These are phyloP conservation scores for Erodium moschatum DNA, from an alignment of 441 rosid species.

Conservation along the genomic window DNA sequence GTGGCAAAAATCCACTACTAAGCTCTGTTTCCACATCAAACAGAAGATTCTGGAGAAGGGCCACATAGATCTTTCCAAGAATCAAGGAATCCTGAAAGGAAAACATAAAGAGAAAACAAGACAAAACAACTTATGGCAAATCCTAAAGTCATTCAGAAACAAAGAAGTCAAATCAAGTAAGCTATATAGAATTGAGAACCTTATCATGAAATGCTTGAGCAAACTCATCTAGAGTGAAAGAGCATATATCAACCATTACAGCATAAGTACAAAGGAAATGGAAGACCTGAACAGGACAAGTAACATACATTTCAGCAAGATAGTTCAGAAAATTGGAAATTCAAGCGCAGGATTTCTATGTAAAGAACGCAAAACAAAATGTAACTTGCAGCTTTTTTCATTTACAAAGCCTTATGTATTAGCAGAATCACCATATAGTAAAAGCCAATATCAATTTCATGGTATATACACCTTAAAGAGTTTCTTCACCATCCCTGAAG, in stretches of 20 bases:
- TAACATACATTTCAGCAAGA: conserved; percentile 22
- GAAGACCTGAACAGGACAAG: conserved; percentile 55
- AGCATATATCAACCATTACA: conserved; percentile 41
- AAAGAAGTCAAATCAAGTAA: conserved; percentile 9
- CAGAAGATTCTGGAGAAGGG: conserved; percentile 76
- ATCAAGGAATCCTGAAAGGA: conserved; percentile 66
- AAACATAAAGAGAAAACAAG: conserved; percentile 19
- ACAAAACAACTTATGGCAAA: conserved; percentile 5
- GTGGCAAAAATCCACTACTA: conserved; percentile 39
- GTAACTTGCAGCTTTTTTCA: conserved; percentile 4
- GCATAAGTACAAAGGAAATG: conserved; percentile 85
- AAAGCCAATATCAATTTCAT: conserved; percentile 14
- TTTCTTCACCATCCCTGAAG: conserved; percentile 68
- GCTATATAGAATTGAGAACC: conserved; percentile 38
- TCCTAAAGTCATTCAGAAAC: neutral
- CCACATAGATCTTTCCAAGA: conserved; percentile 76
- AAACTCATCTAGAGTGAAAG: conserved; percentile 82
- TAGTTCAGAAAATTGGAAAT: conserved; percentile 10
- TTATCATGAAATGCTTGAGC: conserved; percentile 88
- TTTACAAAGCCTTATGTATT: conserved; percentile 12
- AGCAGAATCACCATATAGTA: conserved; percentile 10
- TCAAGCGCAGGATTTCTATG: neutral
- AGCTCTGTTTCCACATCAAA: conserved; percentile 60
- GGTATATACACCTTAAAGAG: conserved; percentile 61
- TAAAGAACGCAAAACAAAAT: neutral